Base-by-base conservation (phyloP, 495 filamentous ascomycete species). In the Penicillium lividum region DNA sequence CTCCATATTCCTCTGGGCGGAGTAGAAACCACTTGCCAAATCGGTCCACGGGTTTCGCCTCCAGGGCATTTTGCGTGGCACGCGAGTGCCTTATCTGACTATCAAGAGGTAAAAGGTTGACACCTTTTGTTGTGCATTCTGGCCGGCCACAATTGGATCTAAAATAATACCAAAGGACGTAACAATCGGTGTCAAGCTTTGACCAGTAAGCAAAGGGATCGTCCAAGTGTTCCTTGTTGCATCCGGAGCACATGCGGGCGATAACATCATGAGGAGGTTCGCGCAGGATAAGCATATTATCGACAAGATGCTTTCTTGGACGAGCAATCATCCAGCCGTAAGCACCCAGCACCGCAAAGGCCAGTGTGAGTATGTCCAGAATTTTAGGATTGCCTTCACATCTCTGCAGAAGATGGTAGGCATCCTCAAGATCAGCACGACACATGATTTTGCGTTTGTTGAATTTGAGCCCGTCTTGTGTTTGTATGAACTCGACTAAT, bases 191-290 rank as follows among this genome's bases (percentile, higher is more conserved):
- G 18, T 28, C n/a, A 13, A 7, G 6, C 30, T 40, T 36, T 15
- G 50, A 34, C 13, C 18, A 52, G 31, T 34, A 52, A 4, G 50
- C 30, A 25, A 52, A 52, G 8, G 18, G 11, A 25, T 52, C 30
- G 16, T 52, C 50, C 13, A 52, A 18, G n/a, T 10, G 9, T 22
- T 22, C 16, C 36, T 25, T 9, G 2, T 22, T 13, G 36, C 50
- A 52, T 18, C 30, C n/a, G 5, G 30, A 36, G 22, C 50, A 52
- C 22, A 27, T 52, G n/a, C 50, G 29, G 15, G 30, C 13, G 6
- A 52, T 16, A 9, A 52, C 33, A 38, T 40, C 31, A 18, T 52
- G 9, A 5, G 50, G 50, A 18, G 6, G 3, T 5, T 7, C 50
- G 6, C 50, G 13, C 10, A 38, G 50, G 16, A 52, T 22, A 40